These are phyloP conservation scores for Helminthosporium solani DNA, from an alignment of 2,329 filamentous ascomycete genomes.

Conservation along the genomic window DNA sequence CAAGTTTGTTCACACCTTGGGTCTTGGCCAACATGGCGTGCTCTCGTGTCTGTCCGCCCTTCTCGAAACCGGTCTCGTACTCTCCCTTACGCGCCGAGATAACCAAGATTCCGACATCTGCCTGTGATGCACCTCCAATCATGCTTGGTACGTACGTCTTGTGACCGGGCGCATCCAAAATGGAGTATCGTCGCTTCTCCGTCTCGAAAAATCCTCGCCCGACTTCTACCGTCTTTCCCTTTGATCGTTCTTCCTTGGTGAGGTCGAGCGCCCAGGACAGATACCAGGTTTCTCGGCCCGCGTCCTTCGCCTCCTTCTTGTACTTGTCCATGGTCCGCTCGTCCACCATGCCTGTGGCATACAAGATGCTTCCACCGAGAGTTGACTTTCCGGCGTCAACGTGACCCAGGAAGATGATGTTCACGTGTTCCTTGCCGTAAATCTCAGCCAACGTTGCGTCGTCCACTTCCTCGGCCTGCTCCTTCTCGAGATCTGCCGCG, in stretches of 20 bases:
- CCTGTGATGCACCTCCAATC: constrained; percentile 79
- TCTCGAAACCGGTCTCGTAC: constrained; percentile 97
- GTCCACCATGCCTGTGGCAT: constrained; percentile 97
- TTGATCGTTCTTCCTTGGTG: constrained; percentile 91
- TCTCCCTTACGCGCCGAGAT: constrained; percentile 97
- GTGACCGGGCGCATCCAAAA: constrained; percentile 76
- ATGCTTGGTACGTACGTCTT: constrained; percentile 76
- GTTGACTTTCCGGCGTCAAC: constrained; percentile 98
- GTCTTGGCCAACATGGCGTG: constrained; percentile 98
- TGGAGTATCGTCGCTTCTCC: constrained; percentile 92
- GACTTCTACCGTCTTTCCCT: constrained; percentile 98
- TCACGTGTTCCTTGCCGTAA: constrained; percentile 90
- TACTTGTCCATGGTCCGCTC: constrained; percentile 98
- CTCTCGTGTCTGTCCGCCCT: constrained; percentile 94
- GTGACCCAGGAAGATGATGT: constrained; percentile 97
- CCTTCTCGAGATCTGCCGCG: constrained; percentile 79
- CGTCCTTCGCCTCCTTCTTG: constrained; percentile 83
- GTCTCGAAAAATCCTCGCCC: constrained; percentile 92
- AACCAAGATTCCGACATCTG: constrained; percentile 78
- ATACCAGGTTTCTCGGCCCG: constrained; percentile 97
- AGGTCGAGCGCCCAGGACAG: constrained; percentile 97
- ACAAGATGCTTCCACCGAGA: constrained; percentile 88
- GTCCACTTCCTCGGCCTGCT: constrained; percentile 76
- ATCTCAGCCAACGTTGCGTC: constrained; percentile 88
- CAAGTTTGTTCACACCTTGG: constrained; percentile 93